Evolutionary conservation across 192 early-diverging fungal species (phyloP), one percentile per base, ranked within the genome.

Genomic region (Backusella psychrophila): DNA sequence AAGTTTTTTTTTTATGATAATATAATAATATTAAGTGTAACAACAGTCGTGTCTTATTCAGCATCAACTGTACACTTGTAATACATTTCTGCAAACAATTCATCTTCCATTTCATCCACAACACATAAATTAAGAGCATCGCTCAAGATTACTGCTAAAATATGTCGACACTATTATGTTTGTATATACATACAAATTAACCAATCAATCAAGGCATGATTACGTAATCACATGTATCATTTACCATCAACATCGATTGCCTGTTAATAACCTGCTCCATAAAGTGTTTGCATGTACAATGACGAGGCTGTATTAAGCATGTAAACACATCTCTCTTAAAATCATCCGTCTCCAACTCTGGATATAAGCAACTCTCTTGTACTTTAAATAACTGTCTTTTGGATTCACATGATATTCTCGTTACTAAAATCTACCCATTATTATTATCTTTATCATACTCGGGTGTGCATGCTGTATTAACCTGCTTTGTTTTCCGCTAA

Each of bases 251-350:
- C 31, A 49, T 12, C 5, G 35, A 21, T 12, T 44, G 63, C 21
- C 35, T 7, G 33, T 44, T 39, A 17, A 76, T 21, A 35, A 66
- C 34, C 19, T 68, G 29, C 12, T 46, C 8, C 15, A 76, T 36
- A 23, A 77, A 77, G 9, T 33, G 12, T 7, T 65, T 26, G 35
- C 75, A 77, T 21, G 67, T 36, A 41, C 75, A 77, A 59, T 77
- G 38, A 1, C 67, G 67, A 26, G 75, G 75, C 19, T 56, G 21
- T n/a, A 71, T 53, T 4, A 77, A 71, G 23, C 75, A 76, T 38
- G 67, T 49, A 69, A 31, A 53, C 3, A 31, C 35, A 7, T 63
- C 66, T 67, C 65, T 21, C 29, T 66, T 63, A 14, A 52, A 33
- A 66, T 35, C 12, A 34, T 29, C 34, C 0, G 26, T 35, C 31